A percentile compares a stretch with the other conserved stretches of the same genome.
phyloP scores from a whole-genome alignment of 495 filamentous ascomycete genomes.

The Bryoglossum gracile region DNA sequence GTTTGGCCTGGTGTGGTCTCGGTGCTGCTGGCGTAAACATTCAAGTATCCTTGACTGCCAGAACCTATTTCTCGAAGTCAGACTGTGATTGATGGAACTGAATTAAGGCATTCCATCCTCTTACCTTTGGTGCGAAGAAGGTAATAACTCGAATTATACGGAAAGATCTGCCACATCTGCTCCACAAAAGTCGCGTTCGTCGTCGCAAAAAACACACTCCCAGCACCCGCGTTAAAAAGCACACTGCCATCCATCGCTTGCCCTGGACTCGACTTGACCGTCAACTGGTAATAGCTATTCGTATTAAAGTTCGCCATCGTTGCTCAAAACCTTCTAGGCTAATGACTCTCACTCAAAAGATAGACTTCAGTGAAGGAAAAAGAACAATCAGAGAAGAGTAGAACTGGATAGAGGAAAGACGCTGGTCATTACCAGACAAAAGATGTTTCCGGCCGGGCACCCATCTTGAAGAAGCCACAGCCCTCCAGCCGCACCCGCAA shows the following conservation, averaged over 20 bases:
- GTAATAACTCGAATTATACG: conserved; percentile 1
- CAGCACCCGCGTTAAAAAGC: conserved; percentile 2
- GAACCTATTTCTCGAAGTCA: too few relatives aligned
- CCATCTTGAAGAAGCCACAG: too few relatives aligned
- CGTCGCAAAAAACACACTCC: neutral
- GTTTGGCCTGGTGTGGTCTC: conserved; percentile 10
- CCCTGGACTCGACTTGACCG: neutral
- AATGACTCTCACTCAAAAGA: neutral
- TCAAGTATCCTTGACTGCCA: conserved; percentile 1
- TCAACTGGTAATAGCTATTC: too few relatives aligned
- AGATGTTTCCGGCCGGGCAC: neutral
- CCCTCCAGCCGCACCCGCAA: too few relatives aligned
- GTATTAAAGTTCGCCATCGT: neutral
- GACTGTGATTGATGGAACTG: too few relatives aligned
- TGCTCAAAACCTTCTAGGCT: neutral
- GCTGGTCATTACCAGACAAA: neutral
- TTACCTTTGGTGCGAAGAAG: conserved; percentile 1
- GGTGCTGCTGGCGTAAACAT: neutral
- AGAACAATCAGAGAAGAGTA: neutral
- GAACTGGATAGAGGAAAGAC: neutral
- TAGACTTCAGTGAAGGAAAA: neutral
- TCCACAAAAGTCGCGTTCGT: neutral
- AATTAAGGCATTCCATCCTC: too few relatives aligned
- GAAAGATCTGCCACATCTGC: conserved; percentile 9
- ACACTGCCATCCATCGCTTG: conserved; percentile 15